phyloP scores from a whole-genome alignment of 352 stramenopile species.

The Phytophthora sojae region DNA sequence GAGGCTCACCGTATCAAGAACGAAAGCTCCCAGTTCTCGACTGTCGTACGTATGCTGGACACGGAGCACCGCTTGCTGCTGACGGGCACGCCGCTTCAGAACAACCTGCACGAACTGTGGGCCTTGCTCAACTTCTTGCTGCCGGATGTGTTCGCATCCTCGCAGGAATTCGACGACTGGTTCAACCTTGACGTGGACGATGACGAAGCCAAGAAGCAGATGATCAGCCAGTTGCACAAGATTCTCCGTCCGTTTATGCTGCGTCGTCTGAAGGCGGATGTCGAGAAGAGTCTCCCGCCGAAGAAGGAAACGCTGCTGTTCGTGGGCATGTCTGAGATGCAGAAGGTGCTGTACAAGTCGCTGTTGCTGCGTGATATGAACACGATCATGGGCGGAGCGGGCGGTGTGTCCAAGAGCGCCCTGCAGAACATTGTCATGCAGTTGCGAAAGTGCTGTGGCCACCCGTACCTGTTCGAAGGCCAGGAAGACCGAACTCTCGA shows the following conservation, averaged over 20 bases:
- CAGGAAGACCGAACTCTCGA: conserved; percentile 96
- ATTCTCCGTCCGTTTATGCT: conserved; percentile 97
- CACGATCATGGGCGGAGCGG: conserved; percentile 73
- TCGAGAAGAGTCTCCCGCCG: conserved; percentile 97
- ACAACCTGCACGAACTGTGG: conserved; percentile 96
- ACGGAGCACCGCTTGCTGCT: conserved; percentile 90
- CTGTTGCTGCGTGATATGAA: conserved; percentile 96
- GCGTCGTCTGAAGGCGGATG: conserved; percentile 98
- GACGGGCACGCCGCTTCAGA: conserved; percentile 96
- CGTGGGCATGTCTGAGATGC: conserved; percentile 91
- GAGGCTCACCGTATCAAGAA: conserved; percentile 92
- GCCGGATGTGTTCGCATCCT: conserved; percentile 93
- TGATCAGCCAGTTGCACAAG: conserved; percentile 90
- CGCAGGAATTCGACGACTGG: conserved; percentile 90
- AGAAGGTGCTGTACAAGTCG: conserved; percentile 98
- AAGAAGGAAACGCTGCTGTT: conserved; percentile 98
- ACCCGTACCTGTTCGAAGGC: conserved; percentile 95
- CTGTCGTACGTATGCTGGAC: conserved; percentile 83
- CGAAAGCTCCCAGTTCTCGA: conserved; percentile 89
- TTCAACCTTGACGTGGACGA: conserved; percentile 91
- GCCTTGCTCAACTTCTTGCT: conserved; percentile 95
- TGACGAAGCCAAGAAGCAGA: conserved; percentile 91
- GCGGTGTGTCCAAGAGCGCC: conserved; percentile 80
- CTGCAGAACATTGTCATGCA: conserved; percentile 92
- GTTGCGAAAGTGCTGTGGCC: conserved; percentile 89